Percentiles rank a stretch among this genome's conserved stretches.
phyloP scores from a whole-genome alignment of 2,329 filamentous ascomycete species.

The Pestalotiopsis sp. region DNA sequence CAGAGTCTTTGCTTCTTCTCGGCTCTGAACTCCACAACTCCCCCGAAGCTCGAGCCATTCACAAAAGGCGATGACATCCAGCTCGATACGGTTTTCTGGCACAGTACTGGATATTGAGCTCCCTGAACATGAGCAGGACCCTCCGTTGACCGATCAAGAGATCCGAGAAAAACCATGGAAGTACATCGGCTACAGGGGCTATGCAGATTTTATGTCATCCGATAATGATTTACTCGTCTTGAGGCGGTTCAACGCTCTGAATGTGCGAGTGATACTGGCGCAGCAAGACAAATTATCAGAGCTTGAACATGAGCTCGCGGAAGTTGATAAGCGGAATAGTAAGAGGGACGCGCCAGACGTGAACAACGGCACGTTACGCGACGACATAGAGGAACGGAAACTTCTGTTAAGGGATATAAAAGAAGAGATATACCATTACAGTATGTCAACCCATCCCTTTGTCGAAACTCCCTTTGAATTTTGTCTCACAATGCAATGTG shows the following conservation, averaged over 20 bases:
- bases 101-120: neutral
- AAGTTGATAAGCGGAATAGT: neutral
- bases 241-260: conserved; percentile 34
- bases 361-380: conserved; percentile 31
- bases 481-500: too few relatives aligned
- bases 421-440: neutral
- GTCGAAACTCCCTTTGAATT: too few relatives aligned
- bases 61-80: neutral
- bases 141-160: neutral
- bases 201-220: neutral
- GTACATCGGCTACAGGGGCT: neutral
- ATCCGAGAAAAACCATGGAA: neutral
- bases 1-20: neutral
- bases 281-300: conserved; percentile 37
- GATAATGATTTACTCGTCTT: conserved; percentile 35
- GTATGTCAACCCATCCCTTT: neutral
- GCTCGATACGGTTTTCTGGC: neutral
- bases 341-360: neutral
- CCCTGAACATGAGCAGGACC: neutral
- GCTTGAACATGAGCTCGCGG: conserved; percentile 26
- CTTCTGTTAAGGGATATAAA: neutral
- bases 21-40: neutral
- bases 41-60: neutral
- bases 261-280: conserved; percentile 31
- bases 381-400: conserved; percentile 22